These are phyloP conservation scores for Desmodesmus armatus DNA, from an alignment of 139 green algal species.

Conservation along the genomic window DNA sequence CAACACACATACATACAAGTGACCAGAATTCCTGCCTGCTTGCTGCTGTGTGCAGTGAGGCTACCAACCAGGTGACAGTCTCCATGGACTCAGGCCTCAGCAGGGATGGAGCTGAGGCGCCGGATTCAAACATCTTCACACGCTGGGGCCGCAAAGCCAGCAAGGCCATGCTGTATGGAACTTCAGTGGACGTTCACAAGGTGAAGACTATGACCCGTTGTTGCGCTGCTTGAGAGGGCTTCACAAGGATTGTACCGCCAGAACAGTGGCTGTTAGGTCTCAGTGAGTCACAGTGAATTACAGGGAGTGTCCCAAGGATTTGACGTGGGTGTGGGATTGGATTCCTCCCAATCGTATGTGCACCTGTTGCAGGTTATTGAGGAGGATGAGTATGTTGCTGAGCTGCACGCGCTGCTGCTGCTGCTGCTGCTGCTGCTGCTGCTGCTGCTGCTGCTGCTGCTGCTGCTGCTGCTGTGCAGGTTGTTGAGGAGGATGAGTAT, in stretches of 20 bases:
- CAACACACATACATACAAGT: too few species aligned
- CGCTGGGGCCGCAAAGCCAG: not conserved
- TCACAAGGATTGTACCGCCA: too few species aligned
- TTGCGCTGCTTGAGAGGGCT: too few species aligned
- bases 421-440: not conserved
- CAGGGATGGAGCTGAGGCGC: not conserved
- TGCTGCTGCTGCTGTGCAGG: not conserved
- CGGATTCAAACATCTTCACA: not conserved
- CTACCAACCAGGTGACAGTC: not conserved
- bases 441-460: not conserved
- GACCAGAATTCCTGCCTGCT: too few species aligned
- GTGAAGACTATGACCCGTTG: conserved; percentile 14
- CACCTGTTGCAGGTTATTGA: not conserved
- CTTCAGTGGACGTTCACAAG: conserved; percentile 60
- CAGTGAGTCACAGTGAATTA: too few species aligned
- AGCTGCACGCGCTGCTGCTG: too few species aligned
- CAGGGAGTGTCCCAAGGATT: too few species aligned
- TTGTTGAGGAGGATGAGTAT: conserved; percentile 54
- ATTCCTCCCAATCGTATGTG: too few species aligned
- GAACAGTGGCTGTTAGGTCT: too few species aligned
- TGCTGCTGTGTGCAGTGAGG: too few species aligned
- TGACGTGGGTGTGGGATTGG: too few species aligned
- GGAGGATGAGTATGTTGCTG: not conserved
- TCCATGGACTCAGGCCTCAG: not conserved
- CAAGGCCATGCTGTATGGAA: conserved; percentile 47